phyloP scores from a whole-genome alignment of 1,284 basidiomycete species.

The Ustilago nuda region DNA sequence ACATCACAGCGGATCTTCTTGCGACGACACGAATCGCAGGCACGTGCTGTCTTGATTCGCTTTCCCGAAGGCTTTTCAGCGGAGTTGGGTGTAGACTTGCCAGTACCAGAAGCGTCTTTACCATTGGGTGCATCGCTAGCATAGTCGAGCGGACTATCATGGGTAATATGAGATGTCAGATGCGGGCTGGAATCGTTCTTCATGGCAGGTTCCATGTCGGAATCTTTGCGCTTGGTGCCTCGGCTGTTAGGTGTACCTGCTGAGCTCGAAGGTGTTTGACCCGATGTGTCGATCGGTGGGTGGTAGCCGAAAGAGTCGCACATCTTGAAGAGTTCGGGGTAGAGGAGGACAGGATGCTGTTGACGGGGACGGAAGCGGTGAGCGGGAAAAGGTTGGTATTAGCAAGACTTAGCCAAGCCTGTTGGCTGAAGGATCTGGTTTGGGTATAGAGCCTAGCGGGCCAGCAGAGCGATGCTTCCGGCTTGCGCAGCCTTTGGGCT shows the following conservation, averaged over 20 bases:
- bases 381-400: no score
- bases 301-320: slow-evolving; percentile 11
- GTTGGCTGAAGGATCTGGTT: background rate
- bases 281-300: slow-evolving; percentile 10
- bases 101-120: slow-evolving; percentile 19
- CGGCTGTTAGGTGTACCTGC: slow-evolving; percentile 36
- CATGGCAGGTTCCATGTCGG: slow-evolving; percentile 27
- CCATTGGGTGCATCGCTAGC: slow-evolving; percentile 20
- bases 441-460: no score
- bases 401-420: background rate
- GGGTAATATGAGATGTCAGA: slow-evolving; percentile 8
- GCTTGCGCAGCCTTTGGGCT: no score
- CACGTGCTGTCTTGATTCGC: slow-evolving; percentile 87
- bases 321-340: slow-evolving; percentile 9
- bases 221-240: slow-evolving; percentile 41
- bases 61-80: slow-evolving; percentile 71
- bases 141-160: slow-evolving; percentile 33
- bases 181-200: slow-evolving; percentile 29
- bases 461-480: no score
- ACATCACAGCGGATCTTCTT: slow-evolving; percentile 83
- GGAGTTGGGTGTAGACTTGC: slow-evolving; percentile 20
- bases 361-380: background rate
- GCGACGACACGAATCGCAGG: slow-evolving; percentile 89
- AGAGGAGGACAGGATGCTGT: background rate
- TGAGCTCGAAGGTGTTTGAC: slow-evolving; percentile 34